Evolutionary conservation across 768 basidiomycete species (phyloP).

Genomic region (Boletus pseudopeckii): DNA sequence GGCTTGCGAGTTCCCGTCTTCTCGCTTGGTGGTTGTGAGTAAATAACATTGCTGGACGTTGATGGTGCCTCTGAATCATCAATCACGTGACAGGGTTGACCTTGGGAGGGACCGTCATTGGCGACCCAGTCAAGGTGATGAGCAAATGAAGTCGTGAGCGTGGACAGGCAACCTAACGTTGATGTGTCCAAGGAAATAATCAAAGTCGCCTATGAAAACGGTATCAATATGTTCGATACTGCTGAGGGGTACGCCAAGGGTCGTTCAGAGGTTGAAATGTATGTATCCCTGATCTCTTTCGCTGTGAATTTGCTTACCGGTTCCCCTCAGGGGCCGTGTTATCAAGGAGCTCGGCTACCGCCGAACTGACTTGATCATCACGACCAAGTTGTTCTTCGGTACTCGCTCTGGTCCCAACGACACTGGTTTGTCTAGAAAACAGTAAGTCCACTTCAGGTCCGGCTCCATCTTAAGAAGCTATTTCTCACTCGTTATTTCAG

Average conservation of each 20-base stretch:
- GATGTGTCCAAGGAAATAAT: constrained; percentile 42
- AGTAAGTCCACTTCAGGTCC: constrained; percentile 15
- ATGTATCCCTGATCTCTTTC: background rate
- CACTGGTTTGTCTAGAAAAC: constrained; percentile 34
- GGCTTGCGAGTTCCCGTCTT: constrained; percentile 51
- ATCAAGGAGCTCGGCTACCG: constrained; percentile 52
- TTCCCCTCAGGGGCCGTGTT: constrained; percentile 42
- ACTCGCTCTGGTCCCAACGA: constrained; percentile 45
- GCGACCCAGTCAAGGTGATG: constrained; percentile 50
- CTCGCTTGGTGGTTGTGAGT: constrained; percentile 48
- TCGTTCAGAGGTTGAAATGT: constrained; percentile 54
- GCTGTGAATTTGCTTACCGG: background rate
- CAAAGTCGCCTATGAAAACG: constrained; percentile 50
- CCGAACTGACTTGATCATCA: constrained; percentile 48
- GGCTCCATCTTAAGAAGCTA: no score
- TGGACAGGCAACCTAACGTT: background rate
- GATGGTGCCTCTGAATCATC: background rate
- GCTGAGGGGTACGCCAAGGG: constrained; percentile 47
- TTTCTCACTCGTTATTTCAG: constrained; percentile 19
- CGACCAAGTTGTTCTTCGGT: constrained; percentile 60
- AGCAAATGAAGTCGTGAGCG: background rate
- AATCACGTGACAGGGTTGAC: constrained; percentile 38
- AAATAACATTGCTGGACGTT: background rate
- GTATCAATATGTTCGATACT: constrained; percentile 50
- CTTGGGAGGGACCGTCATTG: constrained; percentile 43